Evolutionary conservation across 495 filamentous ascomycete species (phyloP).

Genomic region (Aspergillus haitiensis): DNA sequence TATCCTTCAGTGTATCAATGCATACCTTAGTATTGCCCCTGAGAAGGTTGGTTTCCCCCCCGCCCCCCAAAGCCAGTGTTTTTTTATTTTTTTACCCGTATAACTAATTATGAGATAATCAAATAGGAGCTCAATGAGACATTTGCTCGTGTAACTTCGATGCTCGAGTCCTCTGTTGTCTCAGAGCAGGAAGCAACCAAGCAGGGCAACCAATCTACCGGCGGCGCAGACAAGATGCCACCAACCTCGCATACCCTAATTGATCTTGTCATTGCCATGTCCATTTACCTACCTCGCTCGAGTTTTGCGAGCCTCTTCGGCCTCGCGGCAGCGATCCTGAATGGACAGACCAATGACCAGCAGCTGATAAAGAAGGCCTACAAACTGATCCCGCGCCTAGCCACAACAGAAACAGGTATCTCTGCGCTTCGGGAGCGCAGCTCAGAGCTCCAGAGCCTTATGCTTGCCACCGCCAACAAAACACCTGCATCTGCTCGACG

Average conservation of each 20-base stretch:
- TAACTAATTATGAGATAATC: no score
- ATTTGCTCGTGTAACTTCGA: slow-evolving; percentile 76
- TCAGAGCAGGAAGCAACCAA: slow-evolving; percentile 56
- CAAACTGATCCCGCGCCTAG: slow-evolving; percentile 89
- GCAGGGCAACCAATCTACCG: slow-evolving; percentile 57
- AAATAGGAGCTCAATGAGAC: slow-evolving; percentile 76
- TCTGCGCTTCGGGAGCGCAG: slow-evolving; percentile 70
- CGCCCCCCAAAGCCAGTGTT: neutral
- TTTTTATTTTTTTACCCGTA: neutral
- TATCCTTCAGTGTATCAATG: slow-evolving; percentile 90
- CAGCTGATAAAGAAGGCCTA: slow-evolving; percentile 99
- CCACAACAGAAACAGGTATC: slow-evolving; percentile 71
- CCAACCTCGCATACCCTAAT: slow-evolving; percentile 94
- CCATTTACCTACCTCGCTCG: slow-evolving; percentile 82
- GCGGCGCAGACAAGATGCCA: slow-evolving; percentile 71
- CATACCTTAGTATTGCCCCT: slow-evolving; percentile 84
- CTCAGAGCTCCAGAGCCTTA: slow-evolving; percentile 71
- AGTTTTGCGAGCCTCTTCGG: slow-evolving; percentile 79
- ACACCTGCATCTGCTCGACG: slow-evolving; percentile 78
- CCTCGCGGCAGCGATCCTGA: slow-evolving; percentile 77
- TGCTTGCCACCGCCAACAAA: slow-evolving; percentile 75
- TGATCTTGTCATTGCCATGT: slow-evolving; percentile 93
- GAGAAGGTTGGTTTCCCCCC: slow-evolving; percentile 47
- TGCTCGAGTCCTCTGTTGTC: slow-evolving; percentile 72
- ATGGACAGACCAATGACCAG: slow-evolving; percentile 64